Conservation (phyloP, 176 grass and related monocot species). For the Guadua angustifolia region DNA sequence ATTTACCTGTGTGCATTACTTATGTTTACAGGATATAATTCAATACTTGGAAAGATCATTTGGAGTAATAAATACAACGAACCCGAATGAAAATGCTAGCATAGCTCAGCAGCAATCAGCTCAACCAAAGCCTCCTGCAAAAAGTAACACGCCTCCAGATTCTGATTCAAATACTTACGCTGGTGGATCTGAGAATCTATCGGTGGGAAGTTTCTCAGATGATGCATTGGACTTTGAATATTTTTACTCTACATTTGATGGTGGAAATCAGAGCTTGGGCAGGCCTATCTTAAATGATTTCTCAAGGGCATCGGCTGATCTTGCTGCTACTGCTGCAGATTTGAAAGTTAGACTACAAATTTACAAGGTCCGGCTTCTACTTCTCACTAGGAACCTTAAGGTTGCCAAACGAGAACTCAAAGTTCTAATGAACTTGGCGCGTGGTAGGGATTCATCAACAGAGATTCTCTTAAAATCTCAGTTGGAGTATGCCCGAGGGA, state of each 20-base stretch:
- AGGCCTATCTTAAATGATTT: conserved; percentile 63
- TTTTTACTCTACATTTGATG: conserved; percentile 70
- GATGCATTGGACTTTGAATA: conserved; percentile 77
- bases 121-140: conserved; percentile 57
- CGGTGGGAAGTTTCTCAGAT: conserved; percentile 61
- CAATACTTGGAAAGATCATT: conserved; percentile 96
- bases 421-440: conserved; percentile 90
- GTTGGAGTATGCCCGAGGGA: conserved; percentile 87
- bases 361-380: conserved; percentile 78
- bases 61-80: conserved; percentile 64
- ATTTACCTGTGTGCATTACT: conserved; percentile 16
- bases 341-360: conserved; percentile 84
- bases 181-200: conserved; percentile 58
- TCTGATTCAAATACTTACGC: conserved; percentile 55
- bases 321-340: conserved; percentile 66
- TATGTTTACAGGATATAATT: conserved; percentile 83
- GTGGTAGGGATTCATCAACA: conserved; percentile 84
- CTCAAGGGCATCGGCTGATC: conserved; percentile 65
- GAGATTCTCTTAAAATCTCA: conserved; percentile 86
- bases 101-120: conserved; percentile 59
- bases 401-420: conserved; percentile 91
- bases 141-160: conserved; percentile 53
- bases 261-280: conserved; percentile 58
- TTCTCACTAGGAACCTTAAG: conserved; percentile 83
- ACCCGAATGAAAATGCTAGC: conserved; percentile 72